These are phyloP conservation scores for Petunia secreta DNA, from an alignment of 257 asterid genomes.

Conservation along the genomic window DNA sequence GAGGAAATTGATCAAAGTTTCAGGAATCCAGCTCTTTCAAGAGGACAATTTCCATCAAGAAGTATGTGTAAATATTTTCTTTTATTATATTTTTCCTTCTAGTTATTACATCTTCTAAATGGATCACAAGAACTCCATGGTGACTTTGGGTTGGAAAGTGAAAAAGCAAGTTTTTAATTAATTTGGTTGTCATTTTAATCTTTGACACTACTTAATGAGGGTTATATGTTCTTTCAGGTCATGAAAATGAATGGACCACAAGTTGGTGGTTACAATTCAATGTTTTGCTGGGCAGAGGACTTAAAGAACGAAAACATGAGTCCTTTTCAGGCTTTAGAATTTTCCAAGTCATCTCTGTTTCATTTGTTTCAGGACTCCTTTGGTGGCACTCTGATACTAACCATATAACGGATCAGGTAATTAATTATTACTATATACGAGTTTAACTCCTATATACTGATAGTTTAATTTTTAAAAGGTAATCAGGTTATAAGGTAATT, in stretches of 20 bases:
- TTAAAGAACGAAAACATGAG: conserved; percentile 78
- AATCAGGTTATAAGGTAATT: no score
- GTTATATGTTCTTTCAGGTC: conserved; percentile 35
- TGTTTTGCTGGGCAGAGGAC: conserved; percentile 76
- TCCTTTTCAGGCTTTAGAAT: conserved; percentile 66
- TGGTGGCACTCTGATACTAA: conserved; percentile 90
- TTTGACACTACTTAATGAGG: neutral
- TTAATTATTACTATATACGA: no score
- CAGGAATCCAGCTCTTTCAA: conserved; percentile 28
- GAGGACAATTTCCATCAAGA: conserved; percentile 42
- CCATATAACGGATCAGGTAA: conserved; percentile 92
- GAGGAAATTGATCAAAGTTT: conserved; percentile 47
- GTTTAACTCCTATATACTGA: no score
- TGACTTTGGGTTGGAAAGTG: no score
- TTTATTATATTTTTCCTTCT: no score
- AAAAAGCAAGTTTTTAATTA: no score
- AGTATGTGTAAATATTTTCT: conserved; percentile 37
- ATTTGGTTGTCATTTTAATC: no score
- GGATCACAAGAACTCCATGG: no score
- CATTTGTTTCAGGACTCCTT: conserved; percentile 73
- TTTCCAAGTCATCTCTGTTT: conserved; percentile 82
- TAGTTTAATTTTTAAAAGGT: no score
- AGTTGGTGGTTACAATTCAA: conserved; percentile 89
- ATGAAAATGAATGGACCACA: conserved; percentile 67
- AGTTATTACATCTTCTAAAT: no score